Evolutionary conservation across 1,284 basidiomycete species (phyloP).

Genomic region (Boletus albobrunnescens): DNA sequence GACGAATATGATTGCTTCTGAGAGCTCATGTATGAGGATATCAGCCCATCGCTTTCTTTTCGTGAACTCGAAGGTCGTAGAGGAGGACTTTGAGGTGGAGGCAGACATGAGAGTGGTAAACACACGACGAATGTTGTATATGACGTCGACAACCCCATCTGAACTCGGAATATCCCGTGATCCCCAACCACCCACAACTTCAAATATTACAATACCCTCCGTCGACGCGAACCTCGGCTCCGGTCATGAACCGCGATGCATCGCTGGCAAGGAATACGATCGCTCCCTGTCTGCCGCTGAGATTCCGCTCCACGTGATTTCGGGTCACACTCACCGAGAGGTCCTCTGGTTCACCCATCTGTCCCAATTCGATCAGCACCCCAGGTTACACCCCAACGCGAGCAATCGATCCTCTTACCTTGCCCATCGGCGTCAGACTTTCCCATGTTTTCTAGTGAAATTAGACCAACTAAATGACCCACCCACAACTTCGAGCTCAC

Average conservation of each 20-base stretch:
- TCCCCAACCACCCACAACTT: constrained; percentile 26
- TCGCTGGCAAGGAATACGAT: constrained; percentile 84
- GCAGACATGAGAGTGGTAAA: constrained; percentile 19
- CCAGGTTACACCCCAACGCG: neutral
- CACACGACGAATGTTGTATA: constrained; percentile 2
- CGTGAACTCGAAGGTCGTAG: constrained; percentile 67
- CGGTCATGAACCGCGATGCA: constrained; percentile 84
- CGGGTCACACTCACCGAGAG: constrained; percentile 49
- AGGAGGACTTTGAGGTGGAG: constrained; percentile 11
- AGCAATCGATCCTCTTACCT: constrained; percentile 41
- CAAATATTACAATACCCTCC: constrained; percentile 77
- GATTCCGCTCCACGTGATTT: neutral
- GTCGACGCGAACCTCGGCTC: constrained; percentile 79
- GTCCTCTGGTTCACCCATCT: constrained; percentile 79
- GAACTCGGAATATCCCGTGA: constrained; percentile 16
- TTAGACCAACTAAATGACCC: constrained; percentile 1
- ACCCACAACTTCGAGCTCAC: constrained; percentile 36
- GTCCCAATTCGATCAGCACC: constrained; percentile 10
- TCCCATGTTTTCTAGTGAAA: constrained; percentile 77
- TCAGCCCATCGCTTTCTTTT: constrained; percentile 85
- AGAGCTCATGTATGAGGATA: constrained; percentile 71
- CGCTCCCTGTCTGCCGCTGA: constrained; percentile 53
- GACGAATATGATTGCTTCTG: constrained; percentile 68
- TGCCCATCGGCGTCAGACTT: constrained; percentile 84
- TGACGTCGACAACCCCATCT: constrained; percentile 23